phyloP scores from a whole-genome alignment of 177 flowering plant genomes.

The Vitis hybrid region DNA sequence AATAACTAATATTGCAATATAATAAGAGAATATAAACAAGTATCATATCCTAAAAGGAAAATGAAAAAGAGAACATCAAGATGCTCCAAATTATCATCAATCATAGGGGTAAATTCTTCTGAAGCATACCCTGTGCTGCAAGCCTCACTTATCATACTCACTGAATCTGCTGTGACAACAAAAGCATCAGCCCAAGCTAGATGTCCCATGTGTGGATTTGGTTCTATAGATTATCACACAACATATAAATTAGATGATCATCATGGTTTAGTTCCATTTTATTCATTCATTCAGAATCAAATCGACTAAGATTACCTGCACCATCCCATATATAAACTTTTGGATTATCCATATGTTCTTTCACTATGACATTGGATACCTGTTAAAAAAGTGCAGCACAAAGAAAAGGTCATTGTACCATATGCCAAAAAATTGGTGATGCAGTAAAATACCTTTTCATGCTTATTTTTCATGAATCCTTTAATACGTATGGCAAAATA shows the following conservation, averaged over 20 bases:
- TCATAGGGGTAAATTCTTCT: not conserved
- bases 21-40: not conserved
- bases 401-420: not conserved
- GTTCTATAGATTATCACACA: constrained; percentile 44
- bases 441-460: too few relatives aligned
- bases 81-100: not conserved
- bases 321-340: constrained; percentile 88
- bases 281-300: not conserved
- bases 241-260: not conserved
- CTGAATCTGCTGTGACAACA: constrained; percentile 92
- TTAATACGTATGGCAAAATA: not conserved
- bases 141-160: constrained; percentile 93
- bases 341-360: constrained; percentile 66
- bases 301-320: constrained; percentile 50
- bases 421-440: not conserved
- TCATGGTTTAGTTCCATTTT: not conserved
- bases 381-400: constrained; percentile 22
- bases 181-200: constrained; percentile 99
- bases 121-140: constrained; percentile 93
- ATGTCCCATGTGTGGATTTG: constrained; percentile 93
- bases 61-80: not conserved
- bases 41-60: not conserved
- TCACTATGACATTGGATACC: constrained; percentile 57
- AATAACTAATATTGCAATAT: not conserved
- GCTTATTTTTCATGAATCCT: too few relatives aligned